Base-by-base conservation (phyloP, 805 yeast genomes). In the Ogataea methanolica region DNA sequence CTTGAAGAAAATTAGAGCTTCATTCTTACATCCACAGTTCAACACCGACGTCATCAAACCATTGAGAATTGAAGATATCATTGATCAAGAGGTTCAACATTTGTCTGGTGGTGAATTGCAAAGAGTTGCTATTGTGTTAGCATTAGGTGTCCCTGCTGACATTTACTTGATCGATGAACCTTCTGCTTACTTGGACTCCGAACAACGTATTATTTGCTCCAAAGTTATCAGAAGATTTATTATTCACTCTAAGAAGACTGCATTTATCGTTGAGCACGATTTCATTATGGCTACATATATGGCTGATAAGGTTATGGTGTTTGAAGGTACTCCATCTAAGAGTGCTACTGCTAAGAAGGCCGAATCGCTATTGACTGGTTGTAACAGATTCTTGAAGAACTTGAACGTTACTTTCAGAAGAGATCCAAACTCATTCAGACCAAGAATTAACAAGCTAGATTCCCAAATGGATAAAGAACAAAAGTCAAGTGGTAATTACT, bases 401-500 rank as follows among this genome's bases (percentile, higher is more conserved):
- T 82, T 94, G 76, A 88, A 92, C 60, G 99, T 94, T 52, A 94
- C 99, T 2, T 94, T 94, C 76, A 88, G 99, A 83, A 89, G 99
- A 77, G 99, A 94, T 74, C 98, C 99, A 62, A 89, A 83, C 67
- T 88, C 97, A 48, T 94, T 81, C 80, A 86, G 99, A 74, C 99
- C 99, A 63, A 88, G 99, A 81, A 94, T 94, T 69, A 94, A 94
- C 77, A 94, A 94, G 73, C 74, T 88, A 65, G 98, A 88, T 65
- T 91, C 98, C 46, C 99, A 94, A 78, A 89, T 94, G 96, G 99
- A 94, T 72, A 94, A 86, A 73, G 98, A 94, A 74, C 99, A 94
- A 73, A 94, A 94, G 74, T 65, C 80, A 39, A 65, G 81, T 43
- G 99, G 99, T 52, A 91, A 92, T 77, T 94, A 86, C 75, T 94